Base-by-base conservation (phyloP, 2,329 filamentous ascomycete genomes). In the Botrytis medusae region DNA sequence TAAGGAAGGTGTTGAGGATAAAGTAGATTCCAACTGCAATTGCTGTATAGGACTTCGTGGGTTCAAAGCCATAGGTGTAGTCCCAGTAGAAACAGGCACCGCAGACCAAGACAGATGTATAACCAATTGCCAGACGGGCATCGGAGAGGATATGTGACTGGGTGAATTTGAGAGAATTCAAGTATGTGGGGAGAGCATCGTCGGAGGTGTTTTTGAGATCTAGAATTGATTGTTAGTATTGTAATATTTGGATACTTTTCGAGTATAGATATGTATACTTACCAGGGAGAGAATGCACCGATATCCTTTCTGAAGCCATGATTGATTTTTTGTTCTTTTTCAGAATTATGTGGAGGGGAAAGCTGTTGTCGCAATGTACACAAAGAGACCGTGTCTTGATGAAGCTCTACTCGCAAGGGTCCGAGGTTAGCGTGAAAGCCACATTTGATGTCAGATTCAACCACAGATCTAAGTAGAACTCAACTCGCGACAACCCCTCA, bases 121-220 rank as follows among this genome's bases (percentile, higher is more conserved):
- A 98, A 76, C 96, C 96, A 14, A 99, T 86, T 0, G 86, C 87
- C 63, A 99, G 90, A 71, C 94, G 93, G 65, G 97, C 88, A 80
- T 98, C 95, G 79, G 91, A 90, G 65, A 96, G 90, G 73, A 84
- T 87, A 84, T 98, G 92, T 76, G 92, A 91, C 83, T 97, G 94
- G 76, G 85, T 88, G 86, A 98, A 98, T 77, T 87, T 91, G 82
- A 98, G 90, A 46, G 90, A 93, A 83, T 93, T 95, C 76, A 99
- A 90, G 85, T 98, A 98, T 84, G 96, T 94, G 74, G 93, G 90
- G 74, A 99, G 91, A 73, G 95, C 94, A 84, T 99, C 96, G 85
- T 99, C 96, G 77, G 93, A 94, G 57, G 95, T 97, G 85, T 96
- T 97, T 84, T 98, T 98, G 76, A 99, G 91, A 82, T 98, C 96